A percentile compares a stretch with the other conserved stretches of the same genome.
These are phyloP conservation scores for Tolypocladium tundrense DNA, from an alignment of 2,329 filamentous ascomycete genomes.

Conservation along the genomic window DNA sequence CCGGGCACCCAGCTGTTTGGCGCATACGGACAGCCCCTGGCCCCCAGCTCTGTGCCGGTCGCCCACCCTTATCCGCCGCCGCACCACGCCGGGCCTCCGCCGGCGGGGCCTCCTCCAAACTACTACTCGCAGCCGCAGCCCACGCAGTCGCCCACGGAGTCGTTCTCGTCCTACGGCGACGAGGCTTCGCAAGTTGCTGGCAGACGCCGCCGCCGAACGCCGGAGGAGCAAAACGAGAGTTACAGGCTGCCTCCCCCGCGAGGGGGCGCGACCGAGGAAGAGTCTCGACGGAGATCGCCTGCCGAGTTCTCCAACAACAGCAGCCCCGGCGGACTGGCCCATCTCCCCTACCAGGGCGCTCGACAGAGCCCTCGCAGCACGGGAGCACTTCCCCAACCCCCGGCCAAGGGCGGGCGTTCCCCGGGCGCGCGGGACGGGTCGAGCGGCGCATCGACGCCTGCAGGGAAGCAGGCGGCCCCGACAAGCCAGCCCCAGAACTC, in stretches of 20 bases:
- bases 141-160: conserved; percentile 33
- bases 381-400: conserved; percentile 20
- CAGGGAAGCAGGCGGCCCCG: conserved; percentile 13
- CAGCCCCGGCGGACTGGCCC: conserved; percentile 32
- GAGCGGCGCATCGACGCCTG: conserved; percentile 24
- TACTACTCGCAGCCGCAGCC: conserved; percentile 23
- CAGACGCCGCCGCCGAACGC: conserved; percentile 25
- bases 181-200: conserved; percentile 20
- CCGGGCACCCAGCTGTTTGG: conserved; percentile 47
- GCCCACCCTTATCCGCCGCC: conserved; percentile 10
- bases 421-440: conserved; percentile 24
- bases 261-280: conserved; percentile 32
- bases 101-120: conserved; percentile 23
- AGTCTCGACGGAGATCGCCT: conserved; percentile 39
- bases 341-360: conserved; percentile 25
- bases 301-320: conserved; percentile 36
- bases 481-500: conserved; percentile 13
- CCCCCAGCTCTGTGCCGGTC: conserved; percentile 18
- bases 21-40: conserved; percentile 46
- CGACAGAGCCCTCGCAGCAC: conserved; percentile 29
- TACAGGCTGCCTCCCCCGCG: conserved; percentile 36
- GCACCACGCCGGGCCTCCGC: conserved; percentile 9
- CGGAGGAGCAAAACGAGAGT: conserved; percentile 28
- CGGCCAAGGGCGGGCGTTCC: conserved; percentile 22
- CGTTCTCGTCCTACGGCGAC: conserved; percentile 29